Evolutionary conservation across 495 filamentous ascomycete species (phyloP).

Genomic region (Penicillium argentinense): DNA sequence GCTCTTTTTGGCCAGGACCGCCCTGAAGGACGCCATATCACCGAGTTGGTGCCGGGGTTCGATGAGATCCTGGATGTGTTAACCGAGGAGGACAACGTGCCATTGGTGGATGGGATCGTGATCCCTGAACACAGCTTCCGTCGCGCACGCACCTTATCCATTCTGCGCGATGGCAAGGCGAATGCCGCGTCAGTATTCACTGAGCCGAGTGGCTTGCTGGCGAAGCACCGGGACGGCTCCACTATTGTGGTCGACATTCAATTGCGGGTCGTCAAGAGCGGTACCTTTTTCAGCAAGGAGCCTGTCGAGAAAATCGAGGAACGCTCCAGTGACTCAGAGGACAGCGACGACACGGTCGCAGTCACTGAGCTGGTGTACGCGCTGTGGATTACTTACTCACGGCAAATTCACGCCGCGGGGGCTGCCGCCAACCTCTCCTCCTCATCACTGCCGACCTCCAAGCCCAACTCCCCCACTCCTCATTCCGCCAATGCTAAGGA

Average conservation of each 20-base stretch:
- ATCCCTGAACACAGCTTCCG: slow-evolving; percentile 95
- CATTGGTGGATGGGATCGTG: slow-evolving; percentile 88
- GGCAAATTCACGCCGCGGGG: slow-evolving; percentile 79
- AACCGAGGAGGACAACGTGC: slow-evolving; percentile 80
- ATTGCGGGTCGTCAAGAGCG: slow-evolving; percentile 91
- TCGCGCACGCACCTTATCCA: slow-evolving; percentile 78
- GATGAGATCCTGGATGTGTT: slow-evolving; percentile 77
- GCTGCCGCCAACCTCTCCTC: slow-evolving; percentile 52
- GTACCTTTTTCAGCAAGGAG: slow-evolving; percentile 51
- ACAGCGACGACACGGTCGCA: slow-evolving; percentile 39
- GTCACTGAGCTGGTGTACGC: slow-evolving; percentile 87
- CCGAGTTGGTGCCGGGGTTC: slow-evolving; percentile 81
- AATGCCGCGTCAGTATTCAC: slow-evolving; percentile 72
- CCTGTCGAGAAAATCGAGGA: slow-evolving; percentile 37
- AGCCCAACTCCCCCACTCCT: slow-evolving; percentile 18
- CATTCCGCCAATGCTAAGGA: slow-evolving; percentile 2
- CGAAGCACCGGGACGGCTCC: slow-evolving; percentile 83
- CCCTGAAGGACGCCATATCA: slow-evolving; percentile 77
- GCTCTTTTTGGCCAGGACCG: slow-evolving; percentile 86
- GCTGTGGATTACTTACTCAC: slow-evolving; percentile 94
- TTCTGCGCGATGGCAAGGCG: slow-evolving; percentile 75
- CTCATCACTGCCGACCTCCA: slow-evolving; percentile 19
- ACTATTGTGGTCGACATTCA: slow-evolving; percentile 93
- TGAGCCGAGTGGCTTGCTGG: slow-evolving; percentile 76
- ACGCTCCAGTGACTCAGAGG: slow-evolving; percentile 35